Base-by-base conservation (phyloP, 1,284 basidiomycete species). In the Anthracocystis walkeri region DNA sequence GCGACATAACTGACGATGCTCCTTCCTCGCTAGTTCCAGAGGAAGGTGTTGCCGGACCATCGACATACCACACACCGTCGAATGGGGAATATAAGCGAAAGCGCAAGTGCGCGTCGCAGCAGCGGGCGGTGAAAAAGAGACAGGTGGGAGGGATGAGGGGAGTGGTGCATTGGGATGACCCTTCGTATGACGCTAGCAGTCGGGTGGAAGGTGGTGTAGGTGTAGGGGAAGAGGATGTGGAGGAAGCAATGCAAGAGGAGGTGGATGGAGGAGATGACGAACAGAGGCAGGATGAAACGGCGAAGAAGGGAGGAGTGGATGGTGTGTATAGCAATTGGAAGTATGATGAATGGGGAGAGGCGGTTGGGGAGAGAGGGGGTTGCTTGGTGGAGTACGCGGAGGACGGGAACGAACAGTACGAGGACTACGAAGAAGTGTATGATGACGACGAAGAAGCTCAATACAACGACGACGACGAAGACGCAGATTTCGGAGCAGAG, bases 101-200 rank as follows among this genome's bases (percentile, higher is more conserved):
- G 38, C 56, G 35, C 12, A 41, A 41, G 14, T 2, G 2, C 23
- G 55, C 14, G 3, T 7, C 14, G 2, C 11, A 38, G 20, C n/a
- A 27, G n/a, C n/a, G n/a, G 7, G 20, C 35, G 53, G 25, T 16
- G n/a, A 16, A 46, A 23, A 21, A n/a, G 7, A 8, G 40, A 4
- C 8, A 7, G 29, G 23, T 1, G 4, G 29, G 29, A 29, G 29
- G 29, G 8, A n/a, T n/a, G n/a, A 8, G 29, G 8, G 29, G 29
- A 29, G 12, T 27, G 21, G 48, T 69, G 31, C 66, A 69, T 48
- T 64, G 66, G 66, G 66, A 69, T 35, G 66, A 69, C 44, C 66
- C 66, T 20, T 14, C 23, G 12, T 62, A 55, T 21, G 12, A 7
- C 25, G 40, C 0, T 6, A 1, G 11, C 10, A n/a, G n/a, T n/a